Evolutionary conservation across 176 grass and related monocot genomes (phyloP).

Genomic region (Phyllostachys edulis): DNA sequence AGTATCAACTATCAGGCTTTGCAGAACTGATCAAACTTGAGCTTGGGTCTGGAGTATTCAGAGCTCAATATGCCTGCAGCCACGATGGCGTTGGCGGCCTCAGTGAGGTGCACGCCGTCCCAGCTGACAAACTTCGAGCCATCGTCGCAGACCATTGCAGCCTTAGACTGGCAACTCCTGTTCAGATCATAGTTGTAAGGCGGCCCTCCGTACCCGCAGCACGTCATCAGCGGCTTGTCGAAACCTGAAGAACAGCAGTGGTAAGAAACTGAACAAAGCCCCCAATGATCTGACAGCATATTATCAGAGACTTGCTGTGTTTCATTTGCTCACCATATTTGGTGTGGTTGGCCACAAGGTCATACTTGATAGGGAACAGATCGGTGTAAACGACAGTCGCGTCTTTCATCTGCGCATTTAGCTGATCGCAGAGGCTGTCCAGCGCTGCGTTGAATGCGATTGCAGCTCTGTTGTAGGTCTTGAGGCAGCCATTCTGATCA

Average conservation of each 20-base stretch:
- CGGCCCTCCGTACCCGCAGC: constrained; percentile 65
- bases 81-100: constrained; percentile 33
- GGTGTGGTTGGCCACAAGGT: constrained; percentile 67
- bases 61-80: constrained; percentile 40
- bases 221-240: constrained; percentile 66
- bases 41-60: constrained; percentile 41
- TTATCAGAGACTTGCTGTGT: background rate
- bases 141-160: constrained; percentile 25
- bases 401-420: constrained; percentile 51
- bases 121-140: constrained; percentile 50
- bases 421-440: constrained; percentile 48
- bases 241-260: constrained; percentile 52
- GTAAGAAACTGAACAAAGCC: background rate
- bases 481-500: constrained; percentile 71
- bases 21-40: constrained; percentile 70
- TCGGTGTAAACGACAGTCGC: constrained; percentile 72
- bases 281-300: background rate
- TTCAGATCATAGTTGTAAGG: constrained; percentile 59
- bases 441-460: constrained; percentile 62
- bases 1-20: constrained; percentile 36
- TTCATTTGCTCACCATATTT: constrained; percentile 54
- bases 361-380: constrained; percentile 75
- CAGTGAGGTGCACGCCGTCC: constrained; percentile 50
- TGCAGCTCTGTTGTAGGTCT: constrained; percentile 69
- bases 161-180: constrained; percentile 30